Conservation (phyloP, 2,329 filamentous ascomycete genomes). For the Penicillium paneum region DNA sequence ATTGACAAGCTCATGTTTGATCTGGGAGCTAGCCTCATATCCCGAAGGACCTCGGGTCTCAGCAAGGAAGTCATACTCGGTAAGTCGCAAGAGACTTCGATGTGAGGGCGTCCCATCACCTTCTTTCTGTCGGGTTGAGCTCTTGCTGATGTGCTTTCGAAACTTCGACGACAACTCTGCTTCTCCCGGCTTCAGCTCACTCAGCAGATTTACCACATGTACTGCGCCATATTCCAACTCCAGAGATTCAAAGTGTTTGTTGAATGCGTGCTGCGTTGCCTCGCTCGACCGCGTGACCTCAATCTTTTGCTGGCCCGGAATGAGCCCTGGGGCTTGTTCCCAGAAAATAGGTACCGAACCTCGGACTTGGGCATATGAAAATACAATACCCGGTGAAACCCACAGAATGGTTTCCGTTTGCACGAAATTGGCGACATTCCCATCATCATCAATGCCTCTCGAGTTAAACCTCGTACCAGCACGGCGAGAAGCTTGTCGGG, state of each 20-base stretch:
- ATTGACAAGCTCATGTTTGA: conserved; percentile 71
- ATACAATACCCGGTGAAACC: conserved; percentile 71
- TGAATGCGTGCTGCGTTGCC: conserved; percentile 89
- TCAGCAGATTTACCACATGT: conserved; percentile 92
- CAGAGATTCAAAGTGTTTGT: conserved; percentile 89
- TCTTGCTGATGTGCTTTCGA: conserved; percentile 70
- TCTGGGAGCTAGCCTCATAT: conserved; percentile 86
- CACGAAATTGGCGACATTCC: conserved; percentile 98
- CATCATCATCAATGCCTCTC: conserved; percentile 95
- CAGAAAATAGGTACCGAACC: conserved; percentile 96
- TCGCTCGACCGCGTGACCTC: conserved; percentile 82
- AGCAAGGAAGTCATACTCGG: conserved; percentile 95
- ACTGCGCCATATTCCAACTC: conserved; percentile 84
- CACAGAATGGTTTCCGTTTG: conserved; percentile 93
- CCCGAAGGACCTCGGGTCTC: conserved; percentile 83
- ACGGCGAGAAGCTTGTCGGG: conserved; percentile 81
- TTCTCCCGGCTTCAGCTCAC: conserved; percentile 81
- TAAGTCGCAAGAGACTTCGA: conserved; percentile 72
- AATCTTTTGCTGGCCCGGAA: conserved; percentile 93
- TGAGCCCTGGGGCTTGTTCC: conserved; percentile 85
- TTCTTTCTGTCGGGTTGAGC: conserved; percentile 60
- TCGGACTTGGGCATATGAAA: conserved; percentile 89
- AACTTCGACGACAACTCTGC: conserved; percentile 78
- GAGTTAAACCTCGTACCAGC: conserved; percentile 96
- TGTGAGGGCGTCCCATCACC: conserved; percentile 57